Evolutionary conservation across 2,329 filamentous ascomycete genomes (phyloP).

Genomic region (Aureobasidium pullulans): DNA sequence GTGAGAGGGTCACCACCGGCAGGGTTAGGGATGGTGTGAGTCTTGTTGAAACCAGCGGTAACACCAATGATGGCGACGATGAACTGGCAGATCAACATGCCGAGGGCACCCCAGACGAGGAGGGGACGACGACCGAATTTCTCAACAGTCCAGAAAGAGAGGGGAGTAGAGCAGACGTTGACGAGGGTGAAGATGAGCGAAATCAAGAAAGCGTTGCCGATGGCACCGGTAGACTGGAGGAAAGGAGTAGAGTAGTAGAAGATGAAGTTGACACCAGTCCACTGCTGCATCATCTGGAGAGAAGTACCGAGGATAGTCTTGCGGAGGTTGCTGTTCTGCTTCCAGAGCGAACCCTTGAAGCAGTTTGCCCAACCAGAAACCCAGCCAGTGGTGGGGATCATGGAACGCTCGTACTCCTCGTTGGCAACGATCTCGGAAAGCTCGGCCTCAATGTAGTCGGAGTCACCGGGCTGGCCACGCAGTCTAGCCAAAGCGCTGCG

Average conservation of each 20-base stretch:
- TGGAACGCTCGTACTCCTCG: constrained; percentile 70
- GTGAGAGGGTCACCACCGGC: constrained; percentile 28
- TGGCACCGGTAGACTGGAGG: constrained; percentile 70
- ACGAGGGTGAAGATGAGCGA: constrained; percentile 79
- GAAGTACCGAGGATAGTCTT: constrained; percentile 41
- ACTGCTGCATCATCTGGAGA: constrained; percentile 46
- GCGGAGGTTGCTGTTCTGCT: constrained; percentile 45
- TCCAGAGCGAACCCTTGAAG: constrained; percentile 49
- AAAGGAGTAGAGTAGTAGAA: constrained; percentile 72
- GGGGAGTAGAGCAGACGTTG: constrained; percentile 76
- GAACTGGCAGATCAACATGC: constrained; percentile 84
- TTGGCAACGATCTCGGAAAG: constrained; percentile 83
- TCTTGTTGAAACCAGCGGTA: constrained; percentile 32
- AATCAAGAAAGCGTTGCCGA: constrained; percentile 72
- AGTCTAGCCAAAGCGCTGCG: constrained; percentile 56
- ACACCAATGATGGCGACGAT: constrained; percentile 64
- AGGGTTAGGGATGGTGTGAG: constrained; percentile 24
- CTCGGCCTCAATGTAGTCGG: constrained; percentile 69
- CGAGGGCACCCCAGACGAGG: constrained; percentile 68
- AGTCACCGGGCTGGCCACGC: constrained; percentile 65
- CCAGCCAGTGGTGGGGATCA: constrained; percentile 60
- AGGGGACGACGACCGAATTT: constrained; percentile 71
- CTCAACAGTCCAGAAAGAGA: constrained; percentile 85
- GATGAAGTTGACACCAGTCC: constrained; percentile 89
- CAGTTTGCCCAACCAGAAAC: constrained; percentile 61